Base-by-base conservation (phyloP, 352 stramenopile species). In the Pythium volutum region DNA sequence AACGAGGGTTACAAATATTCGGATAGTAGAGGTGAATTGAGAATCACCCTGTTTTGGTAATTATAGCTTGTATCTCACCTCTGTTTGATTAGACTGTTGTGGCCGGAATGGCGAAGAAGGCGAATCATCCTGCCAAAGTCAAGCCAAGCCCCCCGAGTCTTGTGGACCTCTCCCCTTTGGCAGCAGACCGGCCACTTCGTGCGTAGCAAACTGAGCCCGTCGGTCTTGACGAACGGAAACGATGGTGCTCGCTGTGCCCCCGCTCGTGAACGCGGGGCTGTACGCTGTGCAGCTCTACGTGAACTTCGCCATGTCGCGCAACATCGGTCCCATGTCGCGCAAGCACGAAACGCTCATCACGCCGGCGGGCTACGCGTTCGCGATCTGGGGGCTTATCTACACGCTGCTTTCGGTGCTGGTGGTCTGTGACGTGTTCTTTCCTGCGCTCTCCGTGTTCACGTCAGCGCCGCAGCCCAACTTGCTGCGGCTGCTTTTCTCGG, bases 301-400 rank as follows among this genome's bases (percentile, higher is more conserved):
- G 43, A 91, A 91, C 63, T 67, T 66, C 11, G 62, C 70, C 55
- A 74, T 72, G 59, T 76, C 76, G 26, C 74, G 67, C 45, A 74
- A 56, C 54, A 69, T 69, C 20, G 55, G 54, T n/a, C 54, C 62
- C 9, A 68, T 56, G 69, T 81, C 80, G 34, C 74, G 71, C 33
- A 75, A 73, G 57, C 79, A 92, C 47, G 77, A 89, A 62, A 90
- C 81, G 65, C 72, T 91, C 45, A 82, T 93, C 68, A 93, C 84
- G 50, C 84, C 84, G 14, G 78, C 81, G 42, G 72, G 75, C 42
- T 87, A 84, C 70, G 80, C 80, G 38, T 93, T 93, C 64, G 70
- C 79, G 36, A 91, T 93, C 69, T 93, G 84, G 81, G 73, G 81
- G 2, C 55, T 93, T 46, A 93, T 93, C 70, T 91, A 93, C 73